phyloP scores from a whole-genome alignment of 192 early-diverging fungal genomes.

The Ambispora gerdemannii region DNA sequence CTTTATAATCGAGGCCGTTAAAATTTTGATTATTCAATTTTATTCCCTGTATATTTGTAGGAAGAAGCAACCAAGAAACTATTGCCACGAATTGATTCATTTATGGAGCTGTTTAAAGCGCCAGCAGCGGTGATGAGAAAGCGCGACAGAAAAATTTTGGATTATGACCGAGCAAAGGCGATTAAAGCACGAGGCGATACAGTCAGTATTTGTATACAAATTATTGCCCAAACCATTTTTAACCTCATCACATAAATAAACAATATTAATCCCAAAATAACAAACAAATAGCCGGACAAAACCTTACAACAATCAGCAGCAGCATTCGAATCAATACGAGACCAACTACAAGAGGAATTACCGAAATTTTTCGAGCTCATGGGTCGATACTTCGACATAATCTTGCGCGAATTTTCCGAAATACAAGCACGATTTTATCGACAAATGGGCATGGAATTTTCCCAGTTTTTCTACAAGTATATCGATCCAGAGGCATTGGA shows the following conservation, averaged over 20 bases:
- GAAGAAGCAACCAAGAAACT: conserved; percentile 35
- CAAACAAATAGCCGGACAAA: conserved; percentile 53
- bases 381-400: conserved; percentile 57
- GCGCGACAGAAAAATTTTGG: conserved; percentile 65
- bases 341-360: conserved; percentile 69
- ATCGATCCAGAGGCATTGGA: conserved; percentile 33
- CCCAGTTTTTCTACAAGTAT: conserved; percentile 37
- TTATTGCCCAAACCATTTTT: background rate
- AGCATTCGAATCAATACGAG: conserved; percentile 64
- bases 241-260: background rate
- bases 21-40: conserved; percentile 2
- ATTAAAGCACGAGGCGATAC: conserved; percentile 59
- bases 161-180: conserved; percentile 63
- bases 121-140: conserved; percentile 72
- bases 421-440: conserved; percentile 54
- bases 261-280: background rate
- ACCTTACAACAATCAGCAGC: conserved; percentile 61
- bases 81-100: conserved; percentile 47
- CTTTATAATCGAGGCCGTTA: background rate
- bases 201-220: conserved; percentile 30
- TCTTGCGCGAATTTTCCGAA: conserved; percentile 52
- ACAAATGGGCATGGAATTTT: conserved; percentile 43
- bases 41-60: background rate
- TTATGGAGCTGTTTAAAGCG: conserved; percentile 53
- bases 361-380: conserved; percentile 60